Conservation (phyloP, 768 basidiomycete species). For the Favolaschia claudopus region DNA sequence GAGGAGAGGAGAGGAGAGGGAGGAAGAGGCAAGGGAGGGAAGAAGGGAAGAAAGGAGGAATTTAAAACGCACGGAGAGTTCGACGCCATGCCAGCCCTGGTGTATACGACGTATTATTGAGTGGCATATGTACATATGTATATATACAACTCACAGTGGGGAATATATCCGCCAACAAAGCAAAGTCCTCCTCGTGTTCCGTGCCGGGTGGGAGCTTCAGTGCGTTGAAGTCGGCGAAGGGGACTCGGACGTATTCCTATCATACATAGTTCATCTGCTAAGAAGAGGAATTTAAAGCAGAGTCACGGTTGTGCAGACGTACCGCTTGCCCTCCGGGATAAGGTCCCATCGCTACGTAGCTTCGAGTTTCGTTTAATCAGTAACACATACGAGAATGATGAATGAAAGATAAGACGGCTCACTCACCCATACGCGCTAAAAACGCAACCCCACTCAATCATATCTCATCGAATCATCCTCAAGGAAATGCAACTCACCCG, state of each 20-base stretch:
- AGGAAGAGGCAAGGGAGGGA: background rate
- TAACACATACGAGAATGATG: background rate
- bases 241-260: slow-evolving; percentile 63
- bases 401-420: no score
- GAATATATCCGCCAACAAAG: slow-evolving; percentile 62
- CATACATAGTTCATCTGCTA: background rate
- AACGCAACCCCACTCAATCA: background rate
- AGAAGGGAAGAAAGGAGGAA: no score
- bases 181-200: slow-evolving; percentile 64
- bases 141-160: slow-evolving; percentile 59
- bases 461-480: background rate
- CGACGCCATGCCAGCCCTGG: slow-evolving; percentile 61
- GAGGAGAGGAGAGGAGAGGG: background rate
- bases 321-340: slow-evolving; percentile 63
- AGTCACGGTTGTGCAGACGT: slow-evolving; percentile 17
- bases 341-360: slow-evolving; percentile 65
- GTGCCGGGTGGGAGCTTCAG: slow-evolving; percentile 58
- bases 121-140: no score
- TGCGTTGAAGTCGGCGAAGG: slow-evolving; percentile 65
- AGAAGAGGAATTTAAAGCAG: background rate
- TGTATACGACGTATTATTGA: no score
- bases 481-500: slow-evolving; percentile 40
- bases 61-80: slow-evolving; percentile 51
- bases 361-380: slow-evolving; percentile 24
- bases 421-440: slow-evolving; percentile 55